Evolutionary conservation across 192 early-diverging fungal genomes (phyloP), one percentile per base, ranked within the genome.

Genomic region (Coemansia sp.): DNA sequence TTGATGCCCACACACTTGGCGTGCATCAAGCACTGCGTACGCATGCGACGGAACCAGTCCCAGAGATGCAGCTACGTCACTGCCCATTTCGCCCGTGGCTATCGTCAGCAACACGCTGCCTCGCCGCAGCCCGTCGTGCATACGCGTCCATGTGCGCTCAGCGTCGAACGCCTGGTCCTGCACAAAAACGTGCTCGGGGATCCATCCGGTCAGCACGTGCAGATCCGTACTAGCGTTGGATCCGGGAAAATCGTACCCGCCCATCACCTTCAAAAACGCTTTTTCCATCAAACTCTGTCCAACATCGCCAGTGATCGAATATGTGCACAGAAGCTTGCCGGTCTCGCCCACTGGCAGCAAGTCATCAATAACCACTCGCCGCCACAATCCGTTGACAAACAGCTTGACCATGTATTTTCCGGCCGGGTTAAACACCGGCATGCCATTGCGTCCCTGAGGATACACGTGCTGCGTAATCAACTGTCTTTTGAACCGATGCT

Each of bases 191-290:
- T 94, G 87, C 65, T 97, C 95, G 2, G 95, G 95, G 29, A 95
- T 90, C 95, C 95, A 97, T 2, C 92, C 95, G 3, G 95, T 95
- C 65, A 97, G 73, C 8, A 91, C 86, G 52, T 94, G 86, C 23
- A 96, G 73, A 72, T 97, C 95, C 39, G 93, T 94, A 39, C 95
- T 92, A 10, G 95, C 92, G 73, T 94, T 95, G 50, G 93, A 94
- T 51, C 93, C 95, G 1, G 92, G 93, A 72, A 95, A 97, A 67
- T 92, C 90, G 69, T 95, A 97, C 17, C 95, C 95, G 50, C 95
- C 95, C 90, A 93, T 93, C 1, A 95, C 72, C 75, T 97, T 97
- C 87, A 95, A 87, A 66, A 94, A 97, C 64, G 95, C 95, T 68
- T 97, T 97, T 61, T 97, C 95, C 15, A 95, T 84, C 22, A 97